Conservation (phyloP, 2,329 filamentous ascomycete genomes). For the Monosporascus ibericus region DNA sequence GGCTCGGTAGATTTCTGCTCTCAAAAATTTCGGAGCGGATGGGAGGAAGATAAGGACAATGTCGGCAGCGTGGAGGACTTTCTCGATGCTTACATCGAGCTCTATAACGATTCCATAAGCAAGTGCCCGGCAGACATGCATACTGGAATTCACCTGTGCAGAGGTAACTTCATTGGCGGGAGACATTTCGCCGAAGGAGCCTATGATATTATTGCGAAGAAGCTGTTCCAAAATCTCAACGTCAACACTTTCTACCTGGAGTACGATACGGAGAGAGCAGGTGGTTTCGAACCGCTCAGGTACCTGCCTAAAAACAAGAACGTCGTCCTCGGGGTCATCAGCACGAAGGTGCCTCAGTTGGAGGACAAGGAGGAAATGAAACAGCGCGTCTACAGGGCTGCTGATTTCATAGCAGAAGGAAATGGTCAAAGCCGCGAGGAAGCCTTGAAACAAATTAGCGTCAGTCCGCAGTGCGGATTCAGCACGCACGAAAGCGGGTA, state of each 20-base stretch:
- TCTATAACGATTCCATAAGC: slow-evolving; percentile 67
- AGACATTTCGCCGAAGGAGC: slow-evolving; percentile 61
- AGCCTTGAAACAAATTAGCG: slow-evolving; percentile 60
- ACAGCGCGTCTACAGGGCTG: slow-evolving; percentile 51
- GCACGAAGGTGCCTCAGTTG: slow-evolving; percentile 55
- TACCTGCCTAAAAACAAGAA: slow-evolving; percentile 55
- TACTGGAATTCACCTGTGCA: slow-evolving; percentile 70
- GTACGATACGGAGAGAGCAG: slow-evolving; percentile 59
- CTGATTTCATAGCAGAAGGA: slow-evolving; percentile 64
- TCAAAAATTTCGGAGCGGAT: slow-evolving; percentile 63
- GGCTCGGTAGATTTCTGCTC: slow-evolving; percentile 61
- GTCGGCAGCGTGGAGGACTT: slow-evolving; percentile 63
- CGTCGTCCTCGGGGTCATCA: slow-evolving; percentile 59
- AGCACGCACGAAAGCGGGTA: slow-evolving; percentile 72
- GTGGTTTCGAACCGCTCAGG: slow-evolving; percentile 60
- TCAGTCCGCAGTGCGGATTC: slow-evolving; percentile 69
- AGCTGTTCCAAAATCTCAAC: slow-evolving; percentile 57
- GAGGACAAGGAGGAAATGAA: slow-evolving; percentile 61
- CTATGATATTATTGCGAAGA: slow-evolving; percentile 61
- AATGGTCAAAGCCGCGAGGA: slow-evolving; percentile 58
- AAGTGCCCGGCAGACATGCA: slow-evolving; percentile 64
- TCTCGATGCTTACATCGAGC: slow-evolving; percentile 67
- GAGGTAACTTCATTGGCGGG: slow-evolving; percentile 60
- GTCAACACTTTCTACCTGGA: slow-evolving; percentile 65
- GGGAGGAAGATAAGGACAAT: slow-evolving; percentile 62